Evolutionary conservation across 2,329 filamentous ascomycete species (phyloP).

Genomic region (Cryphonectria naterciae): DNA sequence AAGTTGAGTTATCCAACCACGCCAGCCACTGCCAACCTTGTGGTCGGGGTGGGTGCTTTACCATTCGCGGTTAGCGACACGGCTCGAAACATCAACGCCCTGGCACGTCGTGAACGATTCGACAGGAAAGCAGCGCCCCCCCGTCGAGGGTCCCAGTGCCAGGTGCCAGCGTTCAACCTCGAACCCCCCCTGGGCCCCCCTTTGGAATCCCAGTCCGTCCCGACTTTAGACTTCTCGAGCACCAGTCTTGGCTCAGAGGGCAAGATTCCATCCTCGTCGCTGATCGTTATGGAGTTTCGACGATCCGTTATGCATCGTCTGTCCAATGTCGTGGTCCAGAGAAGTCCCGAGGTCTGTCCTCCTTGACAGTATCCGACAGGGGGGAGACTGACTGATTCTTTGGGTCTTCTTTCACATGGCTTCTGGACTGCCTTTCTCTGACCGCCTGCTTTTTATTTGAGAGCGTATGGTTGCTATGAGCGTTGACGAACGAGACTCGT

Average conservation of each 20-base stretch:
- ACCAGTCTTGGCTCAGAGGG: slow-evolving; percentile 4
- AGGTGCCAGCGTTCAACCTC: background rate
- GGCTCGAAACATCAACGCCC: slow-evolving; percentile 15
- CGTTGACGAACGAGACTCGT: background rate
- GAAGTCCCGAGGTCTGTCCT: background rate
- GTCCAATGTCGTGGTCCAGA: slow-evolving; percentile 11
- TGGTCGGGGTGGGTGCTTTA: background rate
- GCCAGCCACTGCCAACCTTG: background rate
- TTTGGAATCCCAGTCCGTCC: slow-evolving; percentile 3
- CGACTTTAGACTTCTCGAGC: slow-evolving; percentile 16
- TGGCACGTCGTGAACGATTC: slow-evolving; percentile 11
- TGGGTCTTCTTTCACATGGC: background rate
- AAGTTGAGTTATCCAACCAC: no score
- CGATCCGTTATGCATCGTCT: background rate
- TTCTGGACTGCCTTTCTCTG: background rate
- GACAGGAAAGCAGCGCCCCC: slow-evolving; percentile 1
- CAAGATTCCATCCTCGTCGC: background rate
- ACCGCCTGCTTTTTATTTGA: background rate
- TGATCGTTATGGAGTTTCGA: background rate
- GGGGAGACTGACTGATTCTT: background rate
- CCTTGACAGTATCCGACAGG: background rate
- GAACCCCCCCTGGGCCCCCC: background rate
- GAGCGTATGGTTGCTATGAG: background rate
- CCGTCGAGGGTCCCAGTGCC: background rate
- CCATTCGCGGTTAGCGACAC: slow-evolving; percentile 2